phyloP scores from a whole-genome alignment of 2,329 filamentous ascomycete species.

The Cladophialophora immunda region DNA sequence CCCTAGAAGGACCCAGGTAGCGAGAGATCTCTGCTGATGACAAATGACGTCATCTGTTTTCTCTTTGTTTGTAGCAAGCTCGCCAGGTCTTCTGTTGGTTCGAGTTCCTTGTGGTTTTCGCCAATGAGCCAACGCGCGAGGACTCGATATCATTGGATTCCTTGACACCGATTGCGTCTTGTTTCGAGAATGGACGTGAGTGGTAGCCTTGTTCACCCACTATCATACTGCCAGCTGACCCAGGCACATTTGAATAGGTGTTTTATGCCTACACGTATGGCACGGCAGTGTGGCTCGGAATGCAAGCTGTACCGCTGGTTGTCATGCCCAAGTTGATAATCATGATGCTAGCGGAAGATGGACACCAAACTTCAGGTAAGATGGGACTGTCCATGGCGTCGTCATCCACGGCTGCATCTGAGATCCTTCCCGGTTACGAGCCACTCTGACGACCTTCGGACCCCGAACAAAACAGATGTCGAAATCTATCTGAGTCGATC shows the following conservation, averaged over 20 bases:
- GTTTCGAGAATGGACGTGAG: constrained; percentile 27
- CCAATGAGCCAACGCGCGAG: background rate
- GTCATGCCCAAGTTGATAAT: constrained; percentile 68
- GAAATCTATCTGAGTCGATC: constrained; percentile 78
- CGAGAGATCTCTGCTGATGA: background rate
- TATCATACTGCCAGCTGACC: constrained; percentile 1
- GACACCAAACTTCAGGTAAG: constrained; percentile 63
- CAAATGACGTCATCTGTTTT: background rate
- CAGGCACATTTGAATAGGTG: constrained; percentile 43
- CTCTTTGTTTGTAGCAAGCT: background rate
- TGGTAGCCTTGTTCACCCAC: constrained; percentile 4
- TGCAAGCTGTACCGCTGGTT: constrained; percentile 64
- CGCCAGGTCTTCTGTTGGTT: background rate
- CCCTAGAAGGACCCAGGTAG: background rate
- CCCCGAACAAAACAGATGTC: constrained; percentile 56
- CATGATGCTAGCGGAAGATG: constrained; percentile 66
- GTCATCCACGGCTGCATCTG: constrained; percentile 3
- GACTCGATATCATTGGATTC: background rate
- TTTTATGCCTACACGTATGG: constrained; percentile 57
- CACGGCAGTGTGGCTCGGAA: constrained; percentile 53
- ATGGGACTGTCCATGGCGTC: constrained; percentile 9
- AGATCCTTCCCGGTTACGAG: constrained; percentile 1
- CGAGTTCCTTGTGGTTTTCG: background rate
- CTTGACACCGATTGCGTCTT: background rate
- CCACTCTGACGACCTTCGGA: constrained; percentile 16